Conservation (phyloP, 371 early-diverging fungal genomes). For the Saksenaea vasiformis region DNA sequence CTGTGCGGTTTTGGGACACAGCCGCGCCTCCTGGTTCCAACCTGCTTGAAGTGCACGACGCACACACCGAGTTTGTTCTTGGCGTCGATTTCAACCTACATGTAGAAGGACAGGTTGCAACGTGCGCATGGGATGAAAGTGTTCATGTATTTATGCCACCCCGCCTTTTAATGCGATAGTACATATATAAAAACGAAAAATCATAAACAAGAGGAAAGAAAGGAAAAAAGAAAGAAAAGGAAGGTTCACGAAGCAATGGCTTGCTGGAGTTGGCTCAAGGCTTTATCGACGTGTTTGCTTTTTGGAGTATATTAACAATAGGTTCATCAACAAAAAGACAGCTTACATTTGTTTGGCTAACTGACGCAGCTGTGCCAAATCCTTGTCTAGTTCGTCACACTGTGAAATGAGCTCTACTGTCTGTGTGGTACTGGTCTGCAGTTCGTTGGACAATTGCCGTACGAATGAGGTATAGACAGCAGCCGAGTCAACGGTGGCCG, state of each 20-base stretch:
- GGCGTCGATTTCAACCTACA: slow-evolving; percentile 92
- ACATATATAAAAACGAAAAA: neutral
- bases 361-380: slow-evolving; percentile 33
- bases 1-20: slow-evolving; percentile 91
- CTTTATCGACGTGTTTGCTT: slow-evolving; percentile 18
- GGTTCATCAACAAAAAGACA: neutral
- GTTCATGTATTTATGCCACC: slow-evolving; percentile 70
- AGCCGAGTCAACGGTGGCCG: slow-evolving; percentile 8
- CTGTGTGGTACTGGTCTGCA: slow-evolving; percentile 27
- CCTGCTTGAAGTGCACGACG: slow-evolving; percentile 68
- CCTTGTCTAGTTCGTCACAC: slow-evolving; percentile 54
- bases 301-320: neutral
- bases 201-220: slow-evolving; percentile 20
- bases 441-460: slow-evolving; percentile 11
- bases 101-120: slow-evolving; percentile 81
- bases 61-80: slow-evolving; percentile 93
- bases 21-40: slow-evolving; percentile 54
- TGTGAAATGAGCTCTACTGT: slow-evolving; percentile 43
- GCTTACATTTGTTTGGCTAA: slow-evolving; percentile 42
- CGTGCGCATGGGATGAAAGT: slow-evolving; percentile 94
- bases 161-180: slow-evolving; percentile 40
- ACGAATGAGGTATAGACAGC: slow-evolving; percentile 13
- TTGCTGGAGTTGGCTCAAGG: slow-evolving; percentile 17
- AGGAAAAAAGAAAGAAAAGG: neutral
- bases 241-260: slow-evolving; percentile 4